Percentiles rank a stretch among this genome's conserved stretches.
These are phyloP conservation scores for Lyophyllum decastes DNA, from an alignment of 768 basidiomycete genomes.

Conservation along the genomic window DNA sequence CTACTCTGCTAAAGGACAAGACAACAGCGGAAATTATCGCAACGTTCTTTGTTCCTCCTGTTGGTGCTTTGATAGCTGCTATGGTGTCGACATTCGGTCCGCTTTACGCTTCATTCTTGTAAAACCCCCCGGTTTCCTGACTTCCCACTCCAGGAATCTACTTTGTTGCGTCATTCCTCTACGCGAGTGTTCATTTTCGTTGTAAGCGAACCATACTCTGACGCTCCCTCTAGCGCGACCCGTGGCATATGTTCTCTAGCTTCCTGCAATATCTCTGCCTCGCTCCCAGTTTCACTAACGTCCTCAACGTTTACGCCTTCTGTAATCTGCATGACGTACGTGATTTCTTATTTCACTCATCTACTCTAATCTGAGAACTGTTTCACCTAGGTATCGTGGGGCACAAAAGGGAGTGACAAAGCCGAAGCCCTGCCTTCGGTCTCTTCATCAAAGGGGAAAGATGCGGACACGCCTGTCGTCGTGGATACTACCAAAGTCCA, in stretches of 20 bases:
- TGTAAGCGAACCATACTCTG: not conserved
- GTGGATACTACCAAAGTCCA: conserved; percentile 83
- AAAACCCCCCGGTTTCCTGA: conserved; percentile 5
- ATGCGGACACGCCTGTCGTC: conserved; percentile 74
- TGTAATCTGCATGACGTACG: conserved; percentile 91
- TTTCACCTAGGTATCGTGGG: conserved; percentile 74
- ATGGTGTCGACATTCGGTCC: conserved; percentile 86
- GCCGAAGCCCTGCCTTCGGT: conserved; percentile 90
- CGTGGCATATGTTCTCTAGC: conserved; percentile 97
- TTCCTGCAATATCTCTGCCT: conserved; percentile 89
- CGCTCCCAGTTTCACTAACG: conserved; percentile 92
- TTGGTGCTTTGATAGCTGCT: conserved; percentile 83
- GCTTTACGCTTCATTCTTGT: conserved; percentile 11
- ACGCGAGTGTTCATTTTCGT: conserved; percentile 49
- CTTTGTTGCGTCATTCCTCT: conserved; percentile 80
- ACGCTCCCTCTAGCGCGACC: conserved; percentile 66
- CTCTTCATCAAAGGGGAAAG: conserved; percentile 80
- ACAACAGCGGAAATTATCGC: conserved; percentile 48
- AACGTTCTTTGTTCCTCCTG: conserved; percentile 72
- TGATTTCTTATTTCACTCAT: conserved; percentile 4
- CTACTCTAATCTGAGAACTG: not conserved
- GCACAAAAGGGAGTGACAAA: conserved; percentile 94
- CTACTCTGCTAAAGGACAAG: conserved; percentile 48
- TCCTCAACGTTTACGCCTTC: conserved; percentile 96
- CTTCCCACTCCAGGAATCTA: conserved; percentile 62